Conservation (phyloP, 495 filamentous ascomycete genomes). For the Parathielavia appendiculata region DNA sequence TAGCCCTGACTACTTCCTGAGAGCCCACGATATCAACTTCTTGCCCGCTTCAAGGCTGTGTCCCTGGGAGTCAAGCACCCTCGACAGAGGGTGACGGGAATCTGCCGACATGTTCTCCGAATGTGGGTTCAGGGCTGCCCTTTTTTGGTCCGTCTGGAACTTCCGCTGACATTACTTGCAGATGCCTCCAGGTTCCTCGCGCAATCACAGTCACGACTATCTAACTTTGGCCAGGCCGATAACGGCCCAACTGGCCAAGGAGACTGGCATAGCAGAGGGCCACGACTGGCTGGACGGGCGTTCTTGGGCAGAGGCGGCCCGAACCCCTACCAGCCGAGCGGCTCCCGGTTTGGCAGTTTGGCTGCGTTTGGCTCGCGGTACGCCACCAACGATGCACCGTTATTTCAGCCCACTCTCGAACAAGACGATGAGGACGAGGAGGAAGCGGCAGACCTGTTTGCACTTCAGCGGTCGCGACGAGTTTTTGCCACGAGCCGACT, state of each 20-base stretch:
- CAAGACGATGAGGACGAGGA: slow-evolving; percentile 87
- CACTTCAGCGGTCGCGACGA: slow-evolving; percentile 79
- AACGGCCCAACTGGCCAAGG: slow-evolving; percentile 36
- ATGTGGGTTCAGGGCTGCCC: slow-evolving; percentile 61
- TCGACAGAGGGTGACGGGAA: slow-evolving; percentile 24
- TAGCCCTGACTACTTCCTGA: not conserved
- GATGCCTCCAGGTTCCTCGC: slow-evolving; percentile 97
- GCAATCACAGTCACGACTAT: slow-evolving; percentile 85
- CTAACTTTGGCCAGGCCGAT: slow-evolving; percentile 59
- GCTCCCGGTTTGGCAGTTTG: slow-evolving; percentile 67
- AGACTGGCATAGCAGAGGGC: slow-evolving; percentile 35
- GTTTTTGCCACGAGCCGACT: slow-evolving; percentile 77
- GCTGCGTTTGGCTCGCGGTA: slow-evolving; percentile 70
- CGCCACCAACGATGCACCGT: slow-evolving; percentile 67
- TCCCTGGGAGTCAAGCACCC: slow-evolving; percentile 15
- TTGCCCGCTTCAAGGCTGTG: not conserved
- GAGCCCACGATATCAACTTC: not conserved
- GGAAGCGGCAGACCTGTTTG: slow-evolving; percentile 89
- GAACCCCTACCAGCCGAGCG: slow-evolving; percentile 67
- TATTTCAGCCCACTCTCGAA: slow-evolving; percentile 81
- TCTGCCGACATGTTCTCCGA: slow-evolving; percentile 80
- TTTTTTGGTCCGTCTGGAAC: slow-evolving; percentile 5
- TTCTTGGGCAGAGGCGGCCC: slow-evolving; percentile 37
- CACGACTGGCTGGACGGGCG: slow-evolving; percentile 33
- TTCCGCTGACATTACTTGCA: slow-evolving; percentile 31